Evolutionary conservation across 768 basidiomycete species (phyloP).

Genomic region (Imleria badia): DNA sequence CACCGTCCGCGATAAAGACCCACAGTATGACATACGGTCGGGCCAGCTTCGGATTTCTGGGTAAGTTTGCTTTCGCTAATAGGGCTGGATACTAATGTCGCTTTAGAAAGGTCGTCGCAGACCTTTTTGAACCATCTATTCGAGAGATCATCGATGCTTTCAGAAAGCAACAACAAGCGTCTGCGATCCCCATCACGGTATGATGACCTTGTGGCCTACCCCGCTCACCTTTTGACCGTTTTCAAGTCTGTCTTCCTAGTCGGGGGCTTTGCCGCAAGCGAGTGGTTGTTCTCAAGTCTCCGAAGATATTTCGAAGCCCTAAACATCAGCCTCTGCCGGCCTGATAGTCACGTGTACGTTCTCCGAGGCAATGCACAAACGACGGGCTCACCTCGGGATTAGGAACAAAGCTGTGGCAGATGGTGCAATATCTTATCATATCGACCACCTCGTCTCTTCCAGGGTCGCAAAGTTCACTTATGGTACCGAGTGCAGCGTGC

Average conservation of each 20-base stretch:
- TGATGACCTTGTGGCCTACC: neutral
- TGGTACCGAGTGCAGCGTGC: constrained; percentile 41
- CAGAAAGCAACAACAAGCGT: constrained; percentile 29
- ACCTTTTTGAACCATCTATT: constrained; percentile 46
- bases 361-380: neutral
- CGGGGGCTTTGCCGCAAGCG: constrained; percentile 53
- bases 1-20: constrained; percentile 39
- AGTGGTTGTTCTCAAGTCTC: constrained; percentile 47
- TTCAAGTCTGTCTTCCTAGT: constrained; percentile 46
- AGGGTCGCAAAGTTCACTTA: constrained; percentile 50
- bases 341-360: constrained; percentile 56
- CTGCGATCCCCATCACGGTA: constrained; percentile 35
- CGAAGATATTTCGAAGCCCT: constrained; percentile 37
- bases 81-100: neutral
- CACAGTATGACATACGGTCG: constrained; percentile 36
- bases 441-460: constrained; percentile 49
- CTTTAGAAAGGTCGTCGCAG: constrained; percentile 37
- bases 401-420: constrained; percentile 55
- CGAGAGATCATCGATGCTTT: constrained; percentile 38
- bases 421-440: constrained; percentile 42
- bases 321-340: constrained; percentile 45
- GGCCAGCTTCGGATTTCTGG: constrained; percentile 41
- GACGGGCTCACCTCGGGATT: constrained; percentile 12
- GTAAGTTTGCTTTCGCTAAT: constrained; percentile 18
- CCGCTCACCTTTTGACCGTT: neutral